phyloP scores from a whole-genome alignment of 2,329 filamentous ascomycete genomes.

The Trichophyton benhamiae region DNA sequence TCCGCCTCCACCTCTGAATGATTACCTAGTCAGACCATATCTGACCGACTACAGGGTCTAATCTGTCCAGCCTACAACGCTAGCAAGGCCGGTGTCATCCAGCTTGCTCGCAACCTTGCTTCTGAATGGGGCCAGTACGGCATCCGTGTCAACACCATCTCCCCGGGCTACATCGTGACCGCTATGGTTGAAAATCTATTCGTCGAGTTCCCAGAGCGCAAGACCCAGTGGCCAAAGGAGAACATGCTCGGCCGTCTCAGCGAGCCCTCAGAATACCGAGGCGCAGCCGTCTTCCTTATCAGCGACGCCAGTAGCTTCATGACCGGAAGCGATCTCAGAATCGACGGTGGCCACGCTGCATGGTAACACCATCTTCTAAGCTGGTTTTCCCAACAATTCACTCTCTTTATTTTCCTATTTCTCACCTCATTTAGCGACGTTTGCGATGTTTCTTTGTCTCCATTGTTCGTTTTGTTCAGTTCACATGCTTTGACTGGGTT shows the following conservation, averaged over 20 bases:
- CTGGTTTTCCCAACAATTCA: neutral
- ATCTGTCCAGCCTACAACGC: conserved; percentile 40
- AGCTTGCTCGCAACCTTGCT: conserved; percentile 37
- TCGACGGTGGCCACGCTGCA: conserved; percentile 43
- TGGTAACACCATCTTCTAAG: conserved; percentile 30
- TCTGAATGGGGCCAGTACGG: conserved; percentile 38
- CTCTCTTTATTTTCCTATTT: neutral
- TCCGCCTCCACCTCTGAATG: neutral
- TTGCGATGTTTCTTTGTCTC: neutral
- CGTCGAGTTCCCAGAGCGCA: conserved; percentile 60
- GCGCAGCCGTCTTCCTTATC: conserved; percentile 36
- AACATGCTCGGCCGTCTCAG: conserved; percentile 71
- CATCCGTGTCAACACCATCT: conserved; percentile 40
- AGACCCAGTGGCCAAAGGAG: conserved; percentile 67
- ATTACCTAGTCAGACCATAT: neutral
- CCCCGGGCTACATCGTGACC: conserved; percentile 37
- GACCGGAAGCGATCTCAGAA: conserved; percentile 43
- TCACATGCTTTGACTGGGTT: neutral
- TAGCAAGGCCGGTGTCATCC: conserved; percentile 37
- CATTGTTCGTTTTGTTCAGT: neutral
- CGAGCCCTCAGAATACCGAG: conserved; percentile 56
- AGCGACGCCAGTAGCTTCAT: conserved; percentile 43
- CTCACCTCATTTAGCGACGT: neutral
- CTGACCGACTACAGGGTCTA: conserved; percentile 25
- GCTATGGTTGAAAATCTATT: conserved; percentile 36